phyloP scores from a whole-genome alignment of 106 monocot species.

The Allium sativum region DNA sequence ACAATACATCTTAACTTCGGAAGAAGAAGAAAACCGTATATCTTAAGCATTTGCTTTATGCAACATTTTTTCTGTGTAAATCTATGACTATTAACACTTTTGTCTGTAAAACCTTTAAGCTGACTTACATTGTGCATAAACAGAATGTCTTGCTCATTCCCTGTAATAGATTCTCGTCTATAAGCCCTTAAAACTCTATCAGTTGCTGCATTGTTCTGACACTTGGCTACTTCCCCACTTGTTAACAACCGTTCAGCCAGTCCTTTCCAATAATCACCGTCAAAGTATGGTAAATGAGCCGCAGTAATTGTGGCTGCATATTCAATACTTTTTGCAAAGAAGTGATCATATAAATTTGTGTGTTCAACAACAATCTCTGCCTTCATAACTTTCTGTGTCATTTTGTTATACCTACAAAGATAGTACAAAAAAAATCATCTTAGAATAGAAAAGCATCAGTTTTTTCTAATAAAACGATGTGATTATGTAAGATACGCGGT shows the following conservation, averaged over 20 bases:
- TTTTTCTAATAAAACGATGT: too few species aligned
- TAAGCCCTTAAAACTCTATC: conserved; percentile 10
- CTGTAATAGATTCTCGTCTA: conserved; percentile 39
- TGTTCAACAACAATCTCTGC: conserved; percentile 5
- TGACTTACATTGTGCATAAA: conserved; percentile 43
- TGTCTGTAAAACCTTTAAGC: too few species aligned
- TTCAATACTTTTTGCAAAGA: background rate
- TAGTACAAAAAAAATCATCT: background rate
- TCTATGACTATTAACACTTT: too few species aligned
- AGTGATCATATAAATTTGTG: conserved; percentile 8
- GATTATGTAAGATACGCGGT: too few species aligned
- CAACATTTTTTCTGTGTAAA: too few species aligned
- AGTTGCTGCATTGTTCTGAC: conserved; percentile 19
- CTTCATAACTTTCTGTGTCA: conserved; percentile 3
- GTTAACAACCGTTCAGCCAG: conserved; percentile 19
- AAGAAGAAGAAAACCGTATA: too few species aligned
- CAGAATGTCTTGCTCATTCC: conserved; percentile 52
- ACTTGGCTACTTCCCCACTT: conserved; percentile 12
- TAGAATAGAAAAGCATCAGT: too few species aligned
- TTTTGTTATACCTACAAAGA: background rate
- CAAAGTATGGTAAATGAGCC: conserved; percentile 7
- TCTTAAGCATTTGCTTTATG: too few species aligned
- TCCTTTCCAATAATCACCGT: conserved; percentile 20
- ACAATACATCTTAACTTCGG: too few species aligned
- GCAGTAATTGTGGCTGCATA: background rate